Percentiles rank a stretch among this genome's conserved stretches.
Evolutionary conservation across 148 eudicot species (phyloP).

Genomic region (Drosera capensis): DNA sequence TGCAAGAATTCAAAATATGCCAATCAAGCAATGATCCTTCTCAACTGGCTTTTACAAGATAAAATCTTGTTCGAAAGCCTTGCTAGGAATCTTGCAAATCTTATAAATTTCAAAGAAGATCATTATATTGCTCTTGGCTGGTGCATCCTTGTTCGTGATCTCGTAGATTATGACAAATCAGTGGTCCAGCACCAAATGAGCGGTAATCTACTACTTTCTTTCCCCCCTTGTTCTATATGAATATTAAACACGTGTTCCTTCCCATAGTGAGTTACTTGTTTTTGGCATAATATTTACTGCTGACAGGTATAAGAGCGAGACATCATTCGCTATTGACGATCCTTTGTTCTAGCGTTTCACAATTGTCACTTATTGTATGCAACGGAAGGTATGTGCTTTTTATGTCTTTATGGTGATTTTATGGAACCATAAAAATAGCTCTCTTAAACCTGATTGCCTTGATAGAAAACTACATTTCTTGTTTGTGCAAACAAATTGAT

Average conservation of each 20-base stretch:
- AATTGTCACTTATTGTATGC: slow-evolving; percentile 27
- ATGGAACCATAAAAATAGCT: too few species aligned
- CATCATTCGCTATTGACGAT: slow-evolving; percentile 30
- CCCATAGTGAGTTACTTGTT: too few species aligned
- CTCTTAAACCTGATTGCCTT: too few species aligned
- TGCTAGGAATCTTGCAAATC: slow-evolving; percentile 27
- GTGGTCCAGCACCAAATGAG: slow-evolving; percentile 17
- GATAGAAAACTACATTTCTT: too few species aligned
- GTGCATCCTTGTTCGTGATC: slow-evolving; percentile 53
- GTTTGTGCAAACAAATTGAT: too few species aligned
- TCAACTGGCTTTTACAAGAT: slow-evolving; percentile 76
- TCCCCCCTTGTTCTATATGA: too few species aligned
- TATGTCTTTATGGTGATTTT: background rate
- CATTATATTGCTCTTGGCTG: slow-evolving; percentile 60
- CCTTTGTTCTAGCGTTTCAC: slow-evolving; percentile 28
- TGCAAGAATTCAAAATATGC: slow-evolving; percentile 27
- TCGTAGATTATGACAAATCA: slow-evolving; percentile 39
- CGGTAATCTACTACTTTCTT: slow-evolving; percentile 20
- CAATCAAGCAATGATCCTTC: slow-evolving; percentile 43
- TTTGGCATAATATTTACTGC: background rate
- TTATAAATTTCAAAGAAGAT: slow-evolving; percentile 48
- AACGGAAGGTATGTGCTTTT: slow-evolving; percentile 36
- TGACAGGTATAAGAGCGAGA: slow-evolving; percentile 42
- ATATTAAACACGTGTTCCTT: too few species aligned
- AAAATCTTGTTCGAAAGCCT: slow-evolving; percentile 34